Evolutionary conservation across 2,329 filamentous ascomycete genomes (phyloP), one percentile per base, ranked within the genome.

Genomic region (Cladosporium sp.): DNA sequence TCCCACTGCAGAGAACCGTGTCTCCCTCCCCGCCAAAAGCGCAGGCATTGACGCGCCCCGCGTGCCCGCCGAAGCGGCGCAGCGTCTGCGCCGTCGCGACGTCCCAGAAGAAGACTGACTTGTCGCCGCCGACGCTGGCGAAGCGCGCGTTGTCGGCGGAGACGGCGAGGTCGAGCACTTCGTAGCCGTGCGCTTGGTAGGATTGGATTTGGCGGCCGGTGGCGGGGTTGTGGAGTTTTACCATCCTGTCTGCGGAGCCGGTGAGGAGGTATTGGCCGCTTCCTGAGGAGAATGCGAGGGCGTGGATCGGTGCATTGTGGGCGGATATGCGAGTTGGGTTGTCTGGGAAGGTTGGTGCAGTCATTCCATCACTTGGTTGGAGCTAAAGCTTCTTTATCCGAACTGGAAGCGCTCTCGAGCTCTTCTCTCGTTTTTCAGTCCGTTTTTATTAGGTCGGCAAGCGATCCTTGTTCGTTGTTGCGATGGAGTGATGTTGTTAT

Each of bases 31-130:
- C 91, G 0, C 82, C 89, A 66, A 95, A 95, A 2, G 79, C 76
- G 3, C 92, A 87, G 43, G 82, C 79, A 67, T 96, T 95, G 52
- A 97, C 78, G 32, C 90, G 77, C 0, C 85, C 86, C 38, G 77
- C 59, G 54, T 78, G 79, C 18, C 79, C 79, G 14, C 77, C 77
- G 70, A 92, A 93, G 28, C 93, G 80, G 18, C 88, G 80, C 22
- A 87, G 74, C 3, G 92, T 95, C 61, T 81, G 78, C 14, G 87
- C 89, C 2, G 84, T 86, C 43, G 85, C 78, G 0, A 97, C 93
- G 70, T 98, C 93, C 93, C 93, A 97, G 4, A 96, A 77, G 66
- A 96, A 96, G 0, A 95, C 89, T 56, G 81, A 79, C 61, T 92
- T 87, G 73, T 98, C 93, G 54, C 93, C 93, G 60, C 93, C 93